Evolutionary conservation across 768 basidiomycete species (phyloP).

Genomic region (Kwoniella pini): DNA sequence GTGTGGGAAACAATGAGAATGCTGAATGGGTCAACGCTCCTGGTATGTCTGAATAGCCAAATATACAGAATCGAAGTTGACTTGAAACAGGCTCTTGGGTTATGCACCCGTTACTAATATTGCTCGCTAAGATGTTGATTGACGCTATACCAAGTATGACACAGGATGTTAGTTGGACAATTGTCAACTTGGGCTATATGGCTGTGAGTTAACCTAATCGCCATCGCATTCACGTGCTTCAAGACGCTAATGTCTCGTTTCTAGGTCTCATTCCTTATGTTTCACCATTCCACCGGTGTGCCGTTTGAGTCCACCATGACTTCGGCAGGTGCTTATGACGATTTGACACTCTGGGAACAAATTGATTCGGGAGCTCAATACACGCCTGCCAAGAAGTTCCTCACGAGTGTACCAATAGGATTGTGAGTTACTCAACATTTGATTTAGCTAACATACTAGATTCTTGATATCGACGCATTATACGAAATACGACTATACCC

Average conservation of each 20-base stretch:
- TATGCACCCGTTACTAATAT: conserved; percentile 91
- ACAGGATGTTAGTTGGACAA: conserved; percentile 91
- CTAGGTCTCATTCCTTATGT: conserved; percentile 95
- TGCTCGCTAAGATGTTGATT: conserved; percentile 84
- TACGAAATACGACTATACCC: conserved; percentile 91
- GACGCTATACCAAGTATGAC: conserved; percentile 93
- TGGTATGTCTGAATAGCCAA: conserved; percentile 42
- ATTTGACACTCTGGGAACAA: conserved; percentile 98
- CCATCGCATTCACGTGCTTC: neutral
- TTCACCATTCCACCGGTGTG: conserved; percentile 96
- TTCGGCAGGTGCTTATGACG: conserved; percentile 87
- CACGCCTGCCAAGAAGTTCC: conserved; percentile 97
- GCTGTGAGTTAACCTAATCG: conserved; percentile 64
- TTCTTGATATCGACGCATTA: conserved; percentile 98
- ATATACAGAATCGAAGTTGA: neutral
- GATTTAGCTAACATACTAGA: conserved; percentile 56
- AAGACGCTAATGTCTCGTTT: neutral
- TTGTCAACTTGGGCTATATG: conserved; percentile 87
- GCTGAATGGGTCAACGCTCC: conserved; percentile 56
- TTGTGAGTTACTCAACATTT: conserved; percentile 62
- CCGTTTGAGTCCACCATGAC: conserved; percentile 71
- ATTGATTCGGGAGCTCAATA: conserved; percentile 98
- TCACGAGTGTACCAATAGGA: conserved; percentile 81
- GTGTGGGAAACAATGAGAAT: conserved; percentile 54
- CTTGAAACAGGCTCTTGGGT: conserved; percentile 81